Evolutionary conservation across 192 early-diverging fungal species (phyloP).

Genomic region (Dimargaris verticillata): DNA sequence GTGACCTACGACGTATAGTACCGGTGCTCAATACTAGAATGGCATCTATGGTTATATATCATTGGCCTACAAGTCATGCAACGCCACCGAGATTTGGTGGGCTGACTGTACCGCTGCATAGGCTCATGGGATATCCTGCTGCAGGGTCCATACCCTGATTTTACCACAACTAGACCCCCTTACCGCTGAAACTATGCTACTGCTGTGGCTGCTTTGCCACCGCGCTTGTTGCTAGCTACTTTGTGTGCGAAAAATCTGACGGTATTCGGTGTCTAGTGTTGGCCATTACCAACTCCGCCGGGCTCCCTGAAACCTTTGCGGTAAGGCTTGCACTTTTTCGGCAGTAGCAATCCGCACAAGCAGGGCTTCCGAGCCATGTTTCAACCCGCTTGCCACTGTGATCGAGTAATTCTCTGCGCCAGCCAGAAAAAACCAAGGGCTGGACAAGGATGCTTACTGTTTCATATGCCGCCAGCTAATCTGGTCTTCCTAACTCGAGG

Average conservation of each 20-base stretch:
- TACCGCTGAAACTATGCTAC: not conserved
- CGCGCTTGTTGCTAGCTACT: slow-evolving; percentile 29
- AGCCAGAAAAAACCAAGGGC: no score
- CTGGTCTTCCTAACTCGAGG: no score
- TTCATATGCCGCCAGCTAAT: no score
- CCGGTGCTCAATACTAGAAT: not conserved
- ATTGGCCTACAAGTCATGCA: not conserved
- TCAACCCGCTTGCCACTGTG: no score
- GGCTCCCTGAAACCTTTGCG: not conserved
- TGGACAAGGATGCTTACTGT: no score
- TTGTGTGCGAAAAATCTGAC: slow-evolving; percentile 74
- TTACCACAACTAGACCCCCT: not conserved
- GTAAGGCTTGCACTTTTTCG: no score
- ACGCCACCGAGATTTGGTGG: not conserved
- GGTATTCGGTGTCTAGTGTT: slow-evolving; percentile 49
- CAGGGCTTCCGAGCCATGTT: no score
- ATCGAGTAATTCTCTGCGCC: no score
- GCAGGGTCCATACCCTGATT: not conserved
- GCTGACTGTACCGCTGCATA: no score
- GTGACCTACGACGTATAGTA: not conserved
- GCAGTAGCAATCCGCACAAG: no score
- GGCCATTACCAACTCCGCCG: slow-evolving; percentile 10
- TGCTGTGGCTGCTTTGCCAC: not conserved
- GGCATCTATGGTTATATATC: not conserved
- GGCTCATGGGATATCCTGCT: not conserved